Base-by-base conservation (phyloP, 2,329 filamentous ascomycete species). In the Penicillium sp. region DNA sequence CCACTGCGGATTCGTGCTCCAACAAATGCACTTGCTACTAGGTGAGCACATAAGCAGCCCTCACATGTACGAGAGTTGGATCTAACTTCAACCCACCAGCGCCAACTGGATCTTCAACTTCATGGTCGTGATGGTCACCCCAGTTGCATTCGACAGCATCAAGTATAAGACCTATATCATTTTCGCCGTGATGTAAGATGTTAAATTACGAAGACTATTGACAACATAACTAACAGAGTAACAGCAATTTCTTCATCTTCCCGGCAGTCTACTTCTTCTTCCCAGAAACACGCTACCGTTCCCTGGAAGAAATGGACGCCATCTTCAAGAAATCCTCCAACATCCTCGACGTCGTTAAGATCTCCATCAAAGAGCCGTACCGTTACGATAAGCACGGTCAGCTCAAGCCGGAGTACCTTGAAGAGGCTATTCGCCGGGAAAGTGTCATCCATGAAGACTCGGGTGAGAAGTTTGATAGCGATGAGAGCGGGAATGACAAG, bases 281-380 rank as follows among this genome's bases (percentile, higher is more conserved):
- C 69, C 84, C 83, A 0, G 84, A 86, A 63, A 86, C 83, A 1
- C 82, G 81, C 6, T 82, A 81, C 60, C 80, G 82, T 11, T 83
- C 79, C n/a, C 77, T 89, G 18, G 87, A 89, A 71, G 87, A 89
- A 71, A 85, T 90, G 71, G 87, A 90, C 64, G 79, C 83, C 58
- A 86, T 89, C 62, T 87, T 88, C 76, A 79, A 80, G 71, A 83
- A 83, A 59, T 81, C 80, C 0, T 72, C 70, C 9, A 80, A 77
- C 31, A 73, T 81, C 54, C 81, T 83, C 63, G 66, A 79, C 27
- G 77, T 81, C 3, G 80, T 84, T 6, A 73, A 75, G 39, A 74
- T 82, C 50, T 84, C 84, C 0, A 70, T 77, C 27, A 75, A 84
- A 3, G 74, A 82, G 65, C 84, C 84, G 6, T 77, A 80, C 61